Evolutionary conservation across 805 yeast species (phyloP), one percentile per base, ranked within the genome.

Genomic region (Metschnikowia peoriensis): DNA sequence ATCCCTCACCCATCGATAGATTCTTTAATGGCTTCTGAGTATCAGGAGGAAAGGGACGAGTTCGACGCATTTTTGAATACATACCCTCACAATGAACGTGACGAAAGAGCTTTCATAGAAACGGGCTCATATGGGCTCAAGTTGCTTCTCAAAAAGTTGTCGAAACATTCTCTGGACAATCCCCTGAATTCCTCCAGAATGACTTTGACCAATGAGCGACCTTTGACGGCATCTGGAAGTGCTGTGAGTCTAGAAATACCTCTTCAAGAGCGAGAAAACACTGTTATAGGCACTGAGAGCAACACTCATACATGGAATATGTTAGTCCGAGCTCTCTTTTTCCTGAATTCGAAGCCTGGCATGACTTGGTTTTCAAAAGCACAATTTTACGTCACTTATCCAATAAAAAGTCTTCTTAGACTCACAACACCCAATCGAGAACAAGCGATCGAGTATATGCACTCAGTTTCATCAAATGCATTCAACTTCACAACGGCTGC

Each of bases 91-190:
- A 47, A 34, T 35, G 44, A 49, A 2, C 41, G 48, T 15, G 58
- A 54, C 22, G 55, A 53, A 16, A 41, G 56, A 27, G 55, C 49
- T 4, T 60, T 63, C 1, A 53, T 57, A 4, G 57, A 49, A 32
- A 53, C 65, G 0, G 73, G 72, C n/a, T 60, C 71, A 4, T 70
- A 63, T 53, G 76, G 75, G 4, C 52, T 74, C 16, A 66, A 63
- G 38, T 58, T 65, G 15, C 62, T 74, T 17, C 57, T 74, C 28
- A 64, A 61, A 42, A 75, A 71, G 45, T 64, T 74, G 42, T 59
- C 66, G 22, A 60, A 56, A 29, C 71, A 70, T 46, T 55, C 73
- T 1, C n/a, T 53, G 46, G 46, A 50, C 14, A 11, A 34, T 9
- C 34, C 35, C 4, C n/a, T 22, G n/a, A 38, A 28, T 14, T 35